These are phyloP conservation scores for Arthrobotrys entomopaga DNA, from an alignment of 2,329 filamentous ascomycete species.

Conservation along the genomic window DNA sequence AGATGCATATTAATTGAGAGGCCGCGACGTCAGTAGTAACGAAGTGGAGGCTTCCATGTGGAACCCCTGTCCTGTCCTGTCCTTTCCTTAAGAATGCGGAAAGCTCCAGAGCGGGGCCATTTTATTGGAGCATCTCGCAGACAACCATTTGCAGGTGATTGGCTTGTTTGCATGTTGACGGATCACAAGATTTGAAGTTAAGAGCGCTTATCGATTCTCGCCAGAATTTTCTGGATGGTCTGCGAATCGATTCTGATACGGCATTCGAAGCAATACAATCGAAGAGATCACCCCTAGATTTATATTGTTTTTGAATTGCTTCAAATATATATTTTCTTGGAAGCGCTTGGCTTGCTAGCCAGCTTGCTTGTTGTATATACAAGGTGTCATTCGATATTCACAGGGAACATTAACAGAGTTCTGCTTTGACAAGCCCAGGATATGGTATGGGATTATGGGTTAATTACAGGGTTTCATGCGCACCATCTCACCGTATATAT, in stretches of 20 bases:
- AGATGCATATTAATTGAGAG: too few relatives aligned
- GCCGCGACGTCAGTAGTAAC: constrained; percentile 39
- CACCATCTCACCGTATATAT: constrained; percentile 22
- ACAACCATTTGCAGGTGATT: background rate
- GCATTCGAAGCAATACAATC: constrained; percentile 3
- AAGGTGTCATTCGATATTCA: too few relatives aligned
- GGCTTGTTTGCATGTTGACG: constrained; percentile 7
- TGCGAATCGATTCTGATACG: constrained; percentile 31
- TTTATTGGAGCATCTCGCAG: constrained; percentile 16
- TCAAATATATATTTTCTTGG: background rate
- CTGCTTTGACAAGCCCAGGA: constrained; percentile 2
- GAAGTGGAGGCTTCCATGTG: constrained; percentile 44
- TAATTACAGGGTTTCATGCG: constrained; percentile 51
- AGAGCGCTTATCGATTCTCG: constrained; percentile 47
- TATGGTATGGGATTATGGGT: constrained; percentile 36
- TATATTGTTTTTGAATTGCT: background rate
- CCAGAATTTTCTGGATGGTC: constrained; percentile 14
- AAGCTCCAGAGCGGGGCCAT: constrained; percentile 22
- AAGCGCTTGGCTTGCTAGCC: constrained; percentile 43
- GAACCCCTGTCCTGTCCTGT: constrained; percentile 31
- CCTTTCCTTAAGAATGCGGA: constrained; percentile 45
- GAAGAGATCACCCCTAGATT: constrained; percentile 18
- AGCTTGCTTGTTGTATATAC: background rate
- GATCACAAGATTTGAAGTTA: constrained; percentile 8
- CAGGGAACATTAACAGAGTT: constrained; percentile 6